Conservation (phyloP, 345 rosid species). For the Citrus medica region DNA sequence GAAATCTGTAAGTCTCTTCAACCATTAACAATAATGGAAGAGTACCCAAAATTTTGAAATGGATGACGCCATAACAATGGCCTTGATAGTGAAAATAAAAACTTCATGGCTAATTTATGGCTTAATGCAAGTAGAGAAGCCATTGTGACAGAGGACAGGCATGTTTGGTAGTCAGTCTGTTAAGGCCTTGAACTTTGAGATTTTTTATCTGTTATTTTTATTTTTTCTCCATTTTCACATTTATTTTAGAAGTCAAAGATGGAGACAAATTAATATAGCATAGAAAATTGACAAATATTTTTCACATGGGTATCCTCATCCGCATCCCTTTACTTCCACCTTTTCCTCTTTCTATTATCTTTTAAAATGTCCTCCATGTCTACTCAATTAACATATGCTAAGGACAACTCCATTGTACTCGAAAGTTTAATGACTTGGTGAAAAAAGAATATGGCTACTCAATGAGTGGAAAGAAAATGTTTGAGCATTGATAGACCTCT, state of each 20-base stretch:
- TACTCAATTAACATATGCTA: not conserved
- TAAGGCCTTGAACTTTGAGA: not conserved
- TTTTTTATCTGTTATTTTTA: not conserved
- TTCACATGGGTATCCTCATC: not conserved
- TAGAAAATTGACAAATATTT: not conserved
- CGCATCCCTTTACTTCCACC: not conserved
- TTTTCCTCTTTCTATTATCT: not conserved
- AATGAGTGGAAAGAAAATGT: not conserved
- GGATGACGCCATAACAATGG: not conserved
- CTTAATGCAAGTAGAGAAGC: too few species aligned
- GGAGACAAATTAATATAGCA: not conserved
- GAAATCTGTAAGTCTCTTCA: not conserved
- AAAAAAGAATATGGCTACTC: not conserved
- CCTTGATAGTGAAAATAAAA: not conserved
- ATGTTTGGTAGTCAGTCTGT: not conserved
- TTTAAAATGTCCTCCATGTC: not conserved
- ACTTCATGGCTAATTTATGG: not conserved
- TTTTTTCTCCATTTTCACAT: not conserved
- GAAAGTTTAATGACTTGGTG: not conserved
- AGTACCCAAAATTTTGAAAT: not conserved
- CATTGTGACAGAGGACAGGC: not conserved
- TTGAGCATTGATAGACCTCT: not conserved
- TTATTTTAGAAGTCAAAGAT: not conserved
- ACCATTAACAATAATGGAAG: not conserved
- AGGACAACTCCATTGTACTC: too few species aligned